These are phyloP conservation scores for Acacia acuminata DNA, from an alignment of 306 rosid species.

Conservation along the genomic window DNA sequence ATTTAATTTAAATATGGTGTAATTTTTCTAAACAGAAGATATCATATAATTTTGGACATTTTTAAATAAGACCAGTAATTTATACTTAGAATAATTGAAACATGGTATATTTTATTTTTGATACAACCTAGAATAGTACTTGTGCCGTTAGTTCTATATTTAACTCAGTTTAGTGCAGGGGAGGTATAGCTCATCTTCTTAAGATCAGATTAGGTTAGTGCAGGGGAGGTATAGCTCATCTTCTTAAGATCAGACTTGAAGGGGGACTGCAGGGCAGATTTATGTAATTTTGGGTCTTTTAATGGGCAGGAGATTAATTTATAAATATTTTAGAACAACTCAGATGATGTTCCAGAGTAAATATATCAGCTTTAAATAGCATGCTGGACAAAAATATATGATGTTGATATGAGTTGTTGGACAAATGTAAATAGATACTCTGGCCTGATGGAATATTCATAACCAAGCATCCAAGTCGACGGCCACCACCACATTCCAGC, in stretches of 20 bases:
- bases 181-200: not conserved
- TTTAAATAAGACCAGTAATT: not conserved
- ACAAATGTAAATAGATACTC: conserved; percentile 43
- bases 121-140: not conserved
- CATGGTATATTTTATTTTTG: not conserved
- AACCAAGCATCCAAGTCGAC: conserved; percentile 64
- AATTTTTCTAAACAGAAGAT: not conserved
- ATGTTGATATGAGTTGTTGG: conserved; percentile 22
- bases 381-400: not conserved
- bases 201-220: not conserved
- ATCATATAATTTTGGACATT: not conserved
- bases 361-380: not conserved
- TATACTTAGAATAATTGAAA: not conserved
- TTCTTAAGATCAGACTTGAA: not conserved
- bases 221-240: not conserved
- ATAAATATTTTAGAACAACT: not conserved
- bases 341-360: not conserved
- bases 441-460: conserved; percentile 80
- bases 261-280: not conserved
- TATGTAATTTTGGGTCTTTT: not conserved
- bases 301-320: not conserved
- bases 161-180: not conserved
- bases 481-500: conserved; percentile 34
- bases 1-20: not conserved
- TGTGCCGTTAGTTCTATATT: not conserved